Conservation (phyloP, 495 filamentous ascomycete genomes). For the Podospora pseudopauciseta region DNA sequence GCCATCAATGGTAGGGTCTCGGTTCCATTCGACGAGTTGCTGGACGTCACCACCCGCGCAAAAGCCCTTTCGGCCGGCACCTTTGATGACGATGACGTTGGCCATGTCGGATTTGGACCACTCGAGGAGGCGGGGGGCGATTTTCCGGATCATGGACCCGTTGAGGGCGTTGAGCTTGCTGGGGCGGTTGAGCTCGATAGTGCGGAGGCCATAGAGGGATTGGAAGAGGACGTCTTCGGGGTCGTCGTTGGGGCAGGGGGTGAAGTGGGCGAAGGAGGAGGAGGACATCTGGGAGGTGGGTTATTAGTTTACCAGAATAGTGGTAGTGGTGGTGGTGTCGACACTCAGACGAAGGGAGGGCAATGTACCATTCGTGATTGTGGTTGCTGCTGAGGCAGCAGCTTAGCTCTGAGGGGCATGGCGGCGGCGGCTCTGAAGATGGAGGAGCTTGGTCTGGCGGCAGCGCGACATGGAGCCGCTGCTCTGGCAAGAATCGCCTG, state of each 20-base stretch:
- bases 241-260: slow-evolving; percentile 60
- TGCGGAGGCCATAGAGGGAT: slow-evolving; percentile 80
- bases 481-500: slow-evolving; percentile 35
- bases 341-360: not conserved
- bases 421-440: slow-evolving; percentile 17
- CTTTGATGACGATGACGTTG: slow-evolving; percentile 89
- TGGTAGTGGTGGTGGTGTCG: not conserved
- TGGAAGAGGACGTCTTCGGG: slow-evolving; percentile 90
- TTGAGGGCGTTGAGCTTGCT: slow-evolving; percentile 86
- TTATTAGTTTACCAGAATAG: slow-evolving; percentile 1
- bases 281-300: slow-evolving; percentile 54
- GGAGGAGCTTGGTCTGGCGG: slow-evolving; percentile 10
- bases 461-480: slow-evolving; percentile 37
- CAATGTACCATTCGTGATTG: not conserved
- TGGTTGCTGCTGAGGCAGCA: slow-evolving; percentile 52
- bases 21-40: slow-evolving; percentile 69
- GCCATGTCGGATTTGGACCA: slow-evolving; percentile 93
- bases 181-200: slow-evolving; percentile 91
- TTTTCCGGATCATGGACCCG: slow-evolving; percentile 91
- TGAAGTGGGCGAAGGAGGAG: slow-evolving; percentile 25
- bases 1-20: slow-evolving; percentile 40
- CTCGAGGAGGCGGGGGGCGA: slow-evolving; percentile 79
- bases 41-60: slow-evolving; percentile 92
- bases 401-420: slow-evolving; percentile 89
- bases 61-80: slow-evolving; percentile 76